phyloP scores from a whole-genome alignment of 2,329 filamentous ascomycete species.

The Colletotrichum sp. region DNA sequence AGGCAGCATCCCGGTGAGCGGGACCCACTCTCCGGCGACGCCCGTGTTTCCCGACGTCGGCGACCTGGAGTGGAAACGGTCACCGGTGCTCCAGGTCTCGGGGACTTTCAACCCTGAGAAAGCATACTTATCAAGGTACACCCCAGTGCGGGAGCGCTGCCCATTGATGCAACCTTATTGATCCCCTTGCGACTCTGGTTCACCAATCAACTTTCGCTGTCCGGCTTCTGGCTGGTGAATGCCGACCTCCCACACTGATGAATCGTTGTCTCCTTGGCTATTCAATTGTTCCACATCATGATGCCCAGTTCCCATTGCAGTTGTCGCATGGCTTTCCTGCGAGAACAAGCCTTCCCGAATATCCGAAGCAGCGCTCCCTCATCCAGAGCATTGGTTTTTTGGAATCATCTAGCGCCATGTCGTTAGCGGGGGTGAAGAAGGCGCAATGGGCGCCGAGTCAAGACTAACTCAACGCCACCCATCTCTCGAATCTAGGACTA shows the following conservation, averaged over 20 bases:
- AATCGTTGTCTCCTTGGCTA: background rate
- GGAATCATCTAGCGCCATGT: background rate
- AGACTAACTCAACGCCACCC: background rate
- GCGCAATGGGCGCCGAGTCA: background rate
- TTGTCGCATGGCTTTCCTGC: background rate
- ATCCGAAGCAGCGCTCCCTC: background rate
- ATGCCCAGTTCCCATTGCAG: background rate
- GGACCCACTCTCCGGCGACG: background rate
- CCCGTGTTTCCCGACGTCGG: constrained; percentile 14
- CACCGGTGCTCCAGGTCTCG: background rate
- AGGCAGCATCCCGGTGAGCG: background rate
- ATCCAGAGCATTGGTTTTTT: background rate
- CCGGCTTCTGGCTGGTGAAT: background rate
- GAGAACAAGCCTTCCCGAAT: background rate
- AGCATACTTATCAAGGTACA: background rate
- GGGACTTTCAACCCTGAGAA: background rate
- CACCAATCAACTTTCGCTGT: background rate
- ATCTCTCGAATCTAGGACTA: background rate
- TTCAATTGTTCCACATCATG: background rate
- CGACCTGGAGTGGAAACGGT: constrained; percentile 3
- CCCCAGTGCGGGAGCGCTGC: background rate
- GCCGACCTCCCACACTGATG: background rate
- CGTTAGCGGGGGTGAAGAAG: background rate
- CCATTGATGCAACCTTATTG: constrained; percentile 5
- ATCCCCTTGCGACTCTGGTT: background rate